Percentiles rank a stretch among this genome's conserved stretches.
Evolutionary conservation across 202 grass and related monocot genomes (phyloP).

Genomic region (Eragrostis tef): DNA sequence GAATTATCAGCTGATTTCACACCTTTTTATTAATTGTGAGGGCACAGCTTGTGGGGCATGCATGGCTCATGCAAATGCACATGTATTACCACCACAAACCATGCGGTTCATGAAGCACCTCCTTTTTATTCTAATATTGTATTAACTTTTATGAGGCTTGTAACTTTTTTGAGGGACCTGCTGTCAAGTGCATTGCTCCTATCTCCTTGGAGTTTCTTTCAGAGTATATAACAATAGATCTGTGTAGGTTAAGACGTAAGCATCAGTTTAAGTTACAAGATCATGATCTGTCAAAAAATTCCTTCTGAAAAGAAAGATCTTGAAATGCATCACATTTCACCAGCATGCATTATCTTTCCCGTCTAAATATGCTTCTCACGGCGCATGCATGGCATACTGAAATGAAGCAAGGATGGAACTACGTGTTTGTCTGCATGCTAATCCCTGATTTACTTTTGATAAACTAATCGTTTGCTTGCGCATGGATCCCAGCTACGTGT

Average conservation of each 20-base stretch:
- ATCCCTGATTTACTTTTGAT: slow-evolving; percentile 17
- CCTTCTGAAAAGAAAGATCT: neutral
- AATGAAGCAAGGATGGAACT: neutral
- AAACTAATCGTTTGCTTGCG: slow-evolving; percentile 6
- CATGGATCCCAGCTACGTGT: neutral
- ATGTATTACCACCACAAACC: neutral
- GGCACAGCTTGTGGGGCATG: slow-evolving; percentile 21
- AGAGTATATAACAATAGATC: neutral
- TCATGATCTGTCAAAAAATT: slow-evolving; percentile 15
- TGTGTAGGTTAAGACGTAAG: slow-evolving; percentile 9
- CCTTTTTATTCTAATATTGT: neutral
- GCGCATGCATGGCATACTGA: neutral
- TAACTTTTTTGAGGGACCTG: slow-evolving; percentile 19
- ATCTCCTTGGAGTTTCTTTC: slow-evolving; percentile 27
- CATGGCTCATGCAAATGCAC: neutral
- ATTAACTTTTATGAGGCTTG: neutral
- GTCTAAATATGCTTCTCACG: neutral
- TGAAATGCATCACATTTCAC: neutral
- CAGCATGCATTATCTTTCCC: slow-evolving; percentile 32
- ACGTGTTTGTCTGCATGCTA: slow-evolving; percentile 21
- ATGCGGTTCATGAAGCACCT: slow-evolving; percentile 15
- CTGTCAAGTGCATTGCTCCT: slow-evolving; percentile 9
- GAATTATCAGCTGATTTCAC: slow-evolving; percentile 37
- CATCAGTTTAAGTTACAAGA: slow-evolving; percentile 3
- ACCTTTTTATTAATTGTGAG: slow-evolving; percentile 21